These are phyloP conservation scores for Carex arenaria DNA, from an alignment of 202 grass and related monocot genomes.

Conservation along the genomic window DNA sequence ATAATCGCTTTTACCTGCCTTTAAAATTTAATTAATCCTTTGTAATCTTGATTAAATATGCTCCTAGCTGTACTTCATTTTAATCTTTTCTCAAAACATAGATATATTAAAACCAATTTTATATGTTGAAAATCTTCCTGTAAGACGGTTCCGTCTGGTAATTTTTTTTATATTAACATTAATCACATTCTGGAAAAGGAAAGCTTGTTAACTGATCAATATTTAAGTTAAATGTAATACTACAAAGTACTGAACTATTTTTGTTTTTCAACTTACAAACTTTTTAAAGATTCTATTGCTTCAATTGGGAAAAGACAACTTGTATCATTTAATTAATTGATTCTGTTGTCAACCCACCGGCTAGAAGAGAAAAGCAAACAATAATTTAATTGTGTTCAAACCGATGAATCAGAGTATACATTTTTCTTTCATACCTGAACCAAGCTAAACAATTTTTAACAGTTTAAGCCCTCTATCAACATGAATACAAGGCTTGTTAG, in stretches of 20 bases:
- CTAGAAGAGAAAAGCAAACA: not conserved
- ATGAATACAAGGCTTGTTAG: constrained; percentile 8
- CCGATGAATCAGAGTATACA: not conserved
- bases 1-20: not conserved
- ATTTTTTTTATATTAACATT: not conserved
- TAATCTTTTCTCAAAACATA: not conserved
- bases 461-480: not conserved
- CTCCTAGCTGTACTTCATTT: not conserved
- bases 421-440: not conserved
- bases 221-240: not conserved
- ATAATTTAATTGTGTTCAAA: too few relatives aligned
- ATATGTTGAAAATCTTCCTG: not conserved
- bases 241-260: not conserved
- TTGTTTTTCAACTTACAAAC: not conserved
- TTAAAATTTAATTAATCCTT: not conserved
- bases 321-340: not conserved
- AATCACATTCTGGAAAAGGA: not conserved
- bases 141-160: not conserved
- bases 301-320: not conserved
- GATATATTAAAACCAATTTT: not conserved
- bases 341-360: not conserved
- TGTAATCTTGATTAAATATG: not conserved
- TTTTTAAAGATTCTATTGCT: not conserved
- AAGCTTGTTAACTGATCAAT: not conserved
- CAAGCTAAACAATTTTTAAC: not conserved